A percentile compares a stretch with the other conserved stretches of the same genome.
These are phyloP conservation scores for Starmerella kuoi DNA, from an alignment of 805 yeast genomes.

Conservation along the genomic window DNA sequence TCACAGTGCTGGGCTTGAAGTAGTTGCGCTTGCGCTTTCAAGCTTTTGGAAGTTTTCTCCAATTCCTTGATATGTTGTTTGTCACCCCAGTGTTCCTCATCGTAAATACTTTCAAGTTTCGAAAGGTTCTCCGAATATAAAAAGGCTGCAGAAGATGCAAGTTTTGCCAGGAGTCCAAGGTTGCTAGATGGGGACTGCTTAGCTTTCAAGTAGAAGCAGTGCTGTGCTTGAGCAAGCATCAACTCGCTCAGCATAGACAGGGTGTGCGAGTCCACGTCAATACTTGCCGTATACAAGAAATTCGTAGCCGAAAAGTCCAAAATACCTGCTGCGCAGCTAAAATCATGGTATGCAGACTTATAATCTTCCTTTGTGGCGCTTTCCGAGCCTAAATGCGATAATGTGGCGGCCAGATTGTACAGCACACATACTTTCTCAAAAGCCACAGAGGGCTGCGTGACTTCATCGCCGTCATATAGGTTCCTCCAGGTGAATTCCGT, in stretches of 20 bases:
- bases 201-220: slow-evolving; percentile 56
- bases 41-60: slow-evolving; percentile 43
- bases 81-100: slow-evolving; percentile 33
- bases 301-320: slow-evolving; percentile 60
- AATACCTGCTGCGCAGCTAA: slow-evolving; percentile 71
- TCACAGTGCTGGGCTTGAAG: slow-evolving; percentile 41
- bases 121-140: slow-evolving; percentile 44
- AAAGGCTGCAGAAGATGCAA: slow-evolving; percentile 50
- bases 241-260: slow-evolving; percentile 50
- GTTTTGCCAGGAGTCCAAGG: slow-evolving; percentile 59
- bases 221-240: slow-evolving; percentile 82
- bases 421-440: slow-evolving; percentile 80
- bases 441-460: slow-evolving; percentile 66
- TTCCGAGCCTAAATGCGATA: slow-evolving; percentile 37
- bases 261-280: slow-evolving; percentile 59
- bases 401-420: slow-evolving; percentile 61
- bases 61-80: slow-evolving; percentile 41
- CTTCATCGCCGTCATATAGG: slow-evolving; percentile 40
- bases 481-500: slow-evolving; percentile 70
- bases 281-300: slow-evolving; percentile 79
- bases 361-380: slow-evolving; percentile 30
- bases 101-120: slow-evolving; percentile 27
- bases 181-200: slow-evolving; percentile 35
- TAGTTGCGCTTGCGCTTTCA: slow-evolving; percentile 43
- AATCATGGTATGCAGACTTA: slow-evolving; percentile 47